Evolutionary conservation across 805 yeast species (phyloP), one percentile per base, ranked within the genome.

Genomic region (Starmerella stellata): DNA sequence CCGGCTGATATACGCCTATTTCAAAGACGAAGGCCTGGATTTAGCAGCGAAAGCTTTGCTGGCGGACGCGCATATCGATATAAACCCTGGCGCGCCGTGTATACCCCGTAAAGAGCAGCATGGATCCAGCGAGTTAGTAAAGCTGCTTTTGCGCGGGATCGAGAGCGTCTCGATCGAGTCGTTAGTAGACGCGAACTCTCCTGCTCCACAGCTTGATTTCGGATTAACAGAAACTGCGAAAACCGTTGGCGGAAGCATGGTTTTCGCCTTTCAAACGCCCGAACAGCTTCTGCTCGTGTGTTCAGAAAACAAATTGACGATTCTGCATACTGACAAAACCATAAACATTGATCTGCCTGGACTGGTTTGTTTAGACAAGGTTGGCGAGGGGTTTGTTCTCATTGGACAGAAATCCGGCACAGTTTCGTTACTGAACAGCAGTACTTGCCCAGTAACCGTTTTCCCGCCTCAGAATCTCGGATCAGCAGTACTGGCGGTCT

Each of bases 1-100:
- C 62, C 87, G 87, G 54, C 67, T 90, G 49, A 71, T 87, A 38
- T 90, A 95, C 94, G 62, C 95, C 44, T 90, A 87, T 53, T 65
- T 83, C 29, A 93, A 82, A 53, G 96, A 90, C 55, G 51, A 55
- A 38, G 66, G 66, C 11, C 58, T 67, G 30, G 85, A 79, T 37
- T 65, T 80, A 17, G 65, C 90, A 2, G 83, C 93, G 0, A 72
- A 68, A 51, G 92, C 95, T 0, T 59, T 90, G 21, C 80, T 78
- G 45, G 76, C 78, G 47, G 85, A 79, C 47, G 63, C 87, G 1
- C 60, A 67, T 17, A 75, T 78, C 9, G 93, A 74, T 34, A 4
- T 36, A 3, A 5, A 5, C 11, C 16, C 32, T 5, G 35, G 25
- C 8, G 25, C 8, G 23, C 21, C 28, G 13, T 23, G 29, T 4